Evolutionary conservation across 257 asterid genomes (phyloP).

Genomic region (Ajuga chamaepitys): DNA sequence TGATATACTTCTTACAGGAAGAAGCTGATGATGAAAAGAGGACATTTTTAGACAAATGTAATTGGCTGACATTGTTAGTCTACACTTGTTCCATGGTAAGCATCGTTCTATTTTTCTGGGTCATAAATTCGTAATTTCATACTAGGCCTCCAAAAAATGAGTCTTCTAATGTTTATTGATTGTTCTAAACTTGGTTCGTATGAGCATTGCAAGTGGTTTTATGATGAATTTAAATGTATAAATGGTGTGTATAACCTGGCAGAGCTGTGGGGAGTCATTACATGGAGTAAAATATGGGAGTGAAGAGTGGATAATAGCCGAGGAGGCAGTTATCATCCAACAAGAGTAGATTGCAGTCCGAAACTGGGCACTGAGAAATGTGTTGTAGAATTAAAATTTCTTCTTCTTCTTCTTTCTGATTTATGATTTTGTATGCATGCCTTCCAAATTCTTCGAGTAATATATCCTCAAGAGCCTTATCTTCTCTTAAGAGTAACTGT

Average conservation of each 20-base stretch:
- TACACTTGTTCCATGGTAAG: conserved; percentile 75
- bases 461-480: no score
- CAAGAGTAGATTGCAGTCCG: conserved; percentile 45
- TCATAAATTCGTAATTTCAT: background rate
- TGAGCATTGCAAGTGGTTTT: background rate
- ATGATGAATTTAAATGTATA: background rate
- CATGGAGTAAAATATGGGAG: conserved; percentile 17
- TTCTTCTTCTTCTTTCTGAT: no score
- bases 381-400: no score
- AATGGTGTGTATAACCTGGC: conserved; percentile 8
- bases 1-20: conserved; percentile 70
- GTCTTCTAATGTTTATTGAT: background rate
- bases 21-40: conserved; percentile 40
- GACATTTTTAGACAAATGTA: conserved; percentile 39
- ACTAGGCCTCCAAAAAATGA: background rate
- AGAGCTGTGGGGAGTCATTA: conserved; percentile 49
- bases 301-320: conserved; percentile 59
- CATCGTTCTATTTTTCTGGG: background rate
- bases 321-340: conserved; percentile 62
- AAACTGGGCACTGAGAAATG: no score
- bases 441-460: no score
- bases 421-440: no score
- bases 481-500: no score
- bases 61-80: conserved; percentile 70
- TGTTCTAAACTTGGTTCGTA: background rate